These are phyloP conservation scores for Acanthamoeba culbertsoni DNA, from an alignment of 208 protist species.

Conservation along the genomic window DNA sequence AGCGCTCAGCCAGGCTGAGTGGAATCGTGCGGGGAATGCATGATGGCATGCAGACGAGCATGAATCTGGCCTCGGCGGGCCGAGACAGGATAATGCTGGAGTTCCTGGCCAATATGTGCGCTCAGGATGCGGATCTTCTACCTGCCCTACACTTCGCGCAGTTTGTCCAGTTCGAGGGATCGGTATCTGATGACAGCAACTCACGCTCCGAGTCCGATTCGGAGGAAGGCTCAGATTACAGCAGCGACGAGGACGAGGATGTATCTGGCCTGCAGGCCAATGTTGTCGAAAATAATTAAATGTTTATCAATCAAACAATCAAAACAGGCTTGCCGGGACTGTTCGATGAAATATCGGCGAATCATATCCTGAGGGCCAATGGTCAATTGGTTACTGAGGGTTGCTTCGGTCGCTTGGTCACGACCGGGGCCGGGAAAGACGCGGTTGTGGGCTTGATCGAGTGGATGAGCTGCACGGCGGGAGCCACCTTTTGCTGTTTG, in stretches of 20 bases:
- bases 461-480: slow-evolving; percentile 2
- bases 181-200: too few relatives aligned
- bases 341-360: too few relatives aligned
- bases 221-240: background rate
- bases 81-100: background rate
- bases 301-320: too few relatives aligned
- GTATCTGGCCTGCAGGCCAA: too few relatives aligned
- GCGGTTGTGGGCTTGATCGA: slow-evolving; percentile 16
- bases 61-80: background rate
- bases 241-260: background rate
- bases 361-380: too few relatives aligned
- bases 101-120: background rate
- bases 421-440: too few relatives aligned
- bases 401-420: too few relatives aligned
- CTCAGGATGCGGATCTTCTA: background rate
- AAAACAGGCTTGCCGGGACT: too few relatives aligned
- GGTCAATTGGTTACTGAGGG: too few relatives aligned
- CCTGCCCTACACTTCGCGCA: background rate
- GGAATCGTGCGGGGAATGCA: background rate
- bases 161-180: background rate
- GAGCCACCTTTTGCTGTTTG: slow-evolving; percentile 28
- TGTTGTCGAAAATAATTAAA: too few relatives aligned
- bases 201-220: background rate
- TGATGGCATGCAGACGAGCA: background rate
- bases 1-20: background rate